phyloP scores from a whole-genome alignment of 2,329 filamentous ascomycete species.

The Alternaria atra region DNA sequence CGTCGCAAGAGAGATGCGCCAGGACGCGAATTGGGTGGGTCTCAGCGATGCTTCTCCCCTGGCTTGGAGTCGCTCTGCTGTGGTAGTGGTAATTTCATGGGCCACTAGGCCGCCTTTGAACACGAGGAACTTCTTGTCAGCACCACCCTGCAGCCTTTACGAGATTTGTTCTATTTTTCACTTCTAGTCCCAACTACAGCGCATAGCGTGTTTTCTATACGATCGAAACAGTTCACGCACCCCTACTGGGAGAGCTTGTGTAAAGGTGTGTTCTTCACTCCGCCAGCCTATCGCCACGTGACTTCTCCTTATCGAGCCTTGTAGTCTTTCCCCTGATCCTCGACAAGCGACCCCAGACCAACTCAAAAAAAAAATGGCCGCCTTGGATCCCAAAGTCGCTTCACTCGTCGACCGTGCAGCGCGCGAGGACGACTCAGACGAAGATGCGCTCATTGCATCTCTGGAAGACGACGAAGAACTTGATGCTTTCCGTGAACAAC shows the following conservation, averaged over 20 bases:
- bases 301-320: conserved; percentile 22
- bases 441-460: conserved; percentile 68
- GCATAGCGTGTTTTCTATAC: neutral
- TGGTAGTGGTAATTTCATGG: conserved; percentile 38
- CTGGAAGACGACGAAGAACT: conserved; percentile 65
- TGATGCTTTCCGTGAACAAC: conserved; percentile 64
- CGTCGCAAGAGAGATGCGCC: conserved; percentile 34
- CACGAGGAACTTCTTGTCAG: conserved; percentile 29
- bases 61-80: conserved; percentile 29
- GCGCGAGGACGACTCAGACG: conserved; percentile 59
- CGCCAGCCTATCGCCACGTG: conserved; percentile 24
- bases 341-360: conserved; percentile 25
- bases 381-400: conserved; percentile 62
- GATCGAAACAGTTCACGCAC: neutral
- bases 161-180: conserved; percentile 15
- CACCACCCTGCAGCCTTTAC: conserved; percentile 18
- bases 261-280: neutral
- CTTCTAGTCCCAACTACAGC: neutral
- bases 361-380: conserved; percentile 49
- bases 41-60: conserved; percentile 36
- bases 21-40: conserved; percentile 39
- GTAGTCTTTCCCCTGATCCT: conserved; percentile 23
- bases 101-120: conserved; percentile 35
- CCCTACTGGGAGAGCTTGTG: neutral
- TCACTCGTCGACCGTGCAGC: conserved; percentile 57